These are phyloP conservation scores for Polyporus tsugae DNA, from an alignment of 1,284 basidiomycete genomes.

Conservation along the genomic window DNA sequence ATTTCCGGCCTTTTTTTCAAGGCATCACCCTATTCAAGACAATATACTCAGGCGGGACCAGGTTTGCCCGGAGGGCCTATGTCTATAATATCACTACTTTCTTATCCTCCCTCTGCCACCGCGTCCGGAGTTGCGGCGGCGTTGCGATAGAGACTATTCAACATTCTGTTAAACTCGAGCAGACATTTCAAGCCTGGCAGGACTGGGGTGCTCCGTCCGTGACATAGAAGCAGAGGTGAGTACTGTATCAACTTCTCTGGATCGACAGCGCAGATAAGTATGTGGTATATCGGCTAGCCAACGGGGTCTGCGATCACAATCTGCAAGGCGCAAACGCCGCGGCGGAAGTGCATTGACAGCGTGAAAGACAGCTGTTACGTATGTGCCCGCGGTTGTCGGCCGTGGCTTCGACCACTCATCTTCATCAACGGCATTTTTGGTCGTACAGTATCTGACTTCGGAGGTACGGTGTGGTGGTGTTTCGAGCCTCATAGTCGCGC, in stretches of 20 bases:
- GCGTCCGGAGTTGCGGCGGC: background rate
- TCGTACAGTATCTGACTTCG: too few relatives aligned
- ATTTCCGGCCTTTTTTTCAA: too few relatives aligned
- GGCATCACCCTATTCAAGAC: too few relatives aligned
- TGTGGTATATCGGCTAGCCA: background rate
- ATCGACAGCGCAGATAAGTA: background rate
- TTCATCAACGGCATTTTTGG: background rate
- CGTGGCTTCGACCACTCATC: background rate
- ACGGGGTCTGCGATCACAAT: background rate
- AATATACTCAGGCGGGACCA: too few relatives aligned
- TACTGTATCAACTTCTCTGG: background rate
- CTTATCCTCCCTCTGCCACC: background rate
- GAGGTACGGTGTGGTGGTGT: background rate
- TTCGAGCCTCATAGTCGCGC: background rate
- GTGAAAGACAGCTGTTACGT: background rate
- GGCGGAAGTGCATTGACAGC: background rate
- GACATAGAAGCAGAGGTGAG: background rate
- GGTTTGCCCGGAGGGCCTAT: too few relatives aligned
- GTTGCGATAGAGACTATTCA: background rate
- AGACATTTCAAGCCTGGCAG: too few relatives aligned
- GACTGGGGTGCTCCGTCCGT: background rate
- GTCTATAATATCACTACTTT: background rate
- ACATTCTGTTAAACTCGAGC: background rate
- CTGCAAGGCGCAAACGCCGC: background rate
- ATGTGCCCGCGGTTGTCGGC: background rate